These are phyloP conservation scores for Termitomyces titanicus DNA, from an alignment of 768 basidiomycete species.

Conservation along the genomic window DNA sequence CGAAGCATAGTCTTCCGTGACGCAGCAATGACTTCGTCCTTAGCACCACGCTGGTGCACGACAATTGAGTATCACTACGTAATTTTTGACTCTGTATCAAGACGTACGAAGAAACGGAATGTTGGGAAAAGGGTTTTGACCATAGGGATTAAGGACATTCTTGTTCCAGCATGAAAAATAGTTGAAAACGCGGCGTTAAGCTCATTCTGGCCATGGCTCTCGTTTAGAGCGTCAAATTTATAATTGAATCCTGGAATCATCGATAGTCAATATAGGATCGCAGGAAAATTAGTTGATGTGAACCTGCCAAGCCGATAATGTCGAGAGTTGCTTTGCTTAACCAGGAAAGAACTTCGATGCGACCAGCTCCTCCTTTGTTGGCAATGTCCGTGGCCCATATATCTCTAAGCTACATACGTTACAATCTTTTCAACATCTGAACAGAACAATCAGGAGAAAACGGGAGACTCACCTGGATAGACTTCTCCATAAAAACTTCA, in stretches of 20 bases:
- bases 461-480: slow-evolving; percentile 36
- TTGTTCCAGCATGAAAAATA: slow-evolving; percentile 37
- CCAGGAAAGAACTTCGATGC: slow-evolving; percentile 61
- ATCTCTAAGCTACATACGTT: slow-evolving; percentile 44
- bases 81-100: slow-evolving; percentile 24
- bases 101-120: slow-evolving; percentile 30
- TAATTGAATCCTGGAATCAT: slow-evolving; percentile 29
- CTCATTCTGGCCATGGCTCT: slow-evolving; percentile 30
- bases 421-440: background rate
- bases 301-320: slow-evolving; percentile 68
- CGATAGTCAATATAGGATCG: slow-evolving; percentile 23
- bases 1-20: slow-evolving; percentile 32
- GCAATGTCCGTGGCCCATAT: slow-evolving; percentile 35
- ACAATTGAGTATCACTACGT: slow-evolving; percentile 6
- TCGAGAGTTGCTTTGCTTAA: slow-evolving; percentile 69
- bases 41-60: slow-evolving; percentile 9
- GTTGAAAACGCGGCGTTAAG: slow-evolving; percentile 43
- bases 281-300: background rate
- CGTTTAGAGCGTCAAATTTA: slow-evolving; percentile 20
- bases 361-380: slow-evolving; percentile 21
- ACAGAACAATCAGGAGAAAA: background rate
- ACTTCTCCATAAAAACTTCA: slow-evolving; percentile 52
- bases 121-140: slow-evolving; percentile 29
- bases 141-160: slow-evolving; percentile 23
- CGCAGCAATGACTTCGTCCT: slow-evolving; percentile 8